These are phyloP conservation scores for Eucalyptus pauciflora DNA, from an alignment of 345 rosid species.

Conservation along the genomic window DNA sequence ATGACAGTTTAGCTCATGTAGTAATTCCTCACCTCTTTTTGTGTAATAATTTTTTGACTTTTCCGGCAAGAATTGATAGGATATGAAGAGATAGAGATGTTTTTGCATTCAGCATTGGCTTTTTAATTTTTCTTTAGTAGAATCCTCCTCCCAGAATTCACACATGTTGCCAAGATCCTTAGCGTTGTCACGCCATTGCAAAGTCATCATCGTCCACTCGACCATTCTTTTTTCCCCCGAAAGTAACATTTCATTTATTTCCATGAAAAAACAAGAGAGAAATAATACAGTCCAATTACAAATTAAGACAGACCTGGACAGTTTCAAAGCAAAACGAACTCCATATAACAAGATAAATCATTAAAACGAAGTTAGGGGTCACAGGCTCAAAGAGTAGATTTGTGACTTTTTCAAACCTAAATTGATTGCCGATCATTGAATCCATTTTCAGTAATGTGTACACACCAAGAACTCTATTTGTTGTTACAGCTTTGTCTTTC, in stretches of 20 bases:
- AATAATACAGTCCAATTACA: background rate
- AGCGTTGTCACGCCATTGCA: background rate
- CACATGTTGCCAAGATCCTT: background rate
- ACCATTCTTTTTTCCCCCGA: background rate
- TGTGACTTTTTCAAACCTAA: too few relatives aligned
- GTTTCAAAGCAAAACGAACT: background rate
- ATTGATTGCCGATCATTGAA: rapidly evolving
- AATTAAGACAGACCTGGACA: background rate
- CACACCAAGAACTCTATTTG: background rate
- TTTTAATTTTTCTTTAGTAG: background rate
- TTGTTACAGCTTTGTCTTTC: background rate
- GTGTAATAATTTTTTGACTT: background rate
- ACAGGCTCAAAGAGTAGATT: too few relatives aligned
- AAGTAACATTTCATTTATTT: too few relatives aligned
- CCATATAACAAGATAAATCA: background rate
- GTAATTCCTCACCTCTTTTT: background rate
- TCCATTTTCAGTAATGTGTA: background rate
- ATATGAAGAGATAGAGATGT: background rate
- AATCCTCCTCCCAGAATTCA: background rate
- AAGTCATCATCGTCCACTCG: background rate
- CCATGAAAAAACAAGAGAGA: background rate
- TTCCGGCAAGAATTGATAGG: background rate
- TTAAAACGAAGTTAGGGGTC: too few relatives aligned
- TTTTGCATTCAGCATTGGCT: background rate
- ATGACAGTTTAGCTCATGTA: background rate